phyloP scores from a whole-genome alignment of 139 green algal genomes.

The Chlamydomonas incerta region DNA sequence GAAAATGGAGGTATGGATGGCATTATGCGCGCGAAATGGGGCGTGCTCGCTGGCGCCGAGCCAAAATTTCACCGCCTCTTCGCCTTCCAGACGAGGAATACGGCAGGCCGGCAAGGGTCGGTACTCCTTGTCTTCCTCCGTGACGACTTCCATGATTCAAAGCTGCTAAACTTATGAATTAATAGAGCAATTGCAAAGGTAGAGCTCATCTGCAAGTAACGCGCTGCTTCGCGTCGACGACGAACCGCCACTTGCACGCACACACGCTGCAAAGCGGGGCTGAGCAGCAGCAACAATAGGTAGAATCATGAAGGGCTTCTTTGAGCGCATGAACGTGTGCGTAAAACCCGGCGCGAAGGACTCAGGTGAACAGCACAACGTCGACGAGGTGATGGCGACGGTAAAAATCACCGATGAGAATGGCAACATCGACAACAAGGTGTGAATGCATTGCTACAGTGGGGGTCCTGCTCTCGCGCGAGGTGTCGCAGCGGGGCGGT shows the following conservation, averaged over 20 bases:
- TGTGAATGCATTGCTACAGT: too few relatives aligned
- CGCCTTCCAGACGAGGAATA: background rate
- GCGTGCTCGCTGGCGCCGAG: too few relatives aligned
- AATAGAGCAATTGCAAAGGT: too few relatives aligned
- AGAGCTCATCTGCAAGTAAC: too few relatives aligned
- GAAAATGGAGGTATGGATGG: too few relatives aligned
- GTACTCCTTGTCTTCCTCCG: background rate
- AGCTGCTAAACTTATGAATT: too few relatives aligned
- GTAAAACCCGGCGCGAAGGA: conserved; percentile 24
- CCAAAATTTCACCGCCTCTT: too few relatives aligned
- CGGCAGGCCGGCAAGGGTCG: background rate
- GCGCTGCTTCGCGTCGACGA: background rate
- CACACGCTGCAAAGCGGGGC: background rate
- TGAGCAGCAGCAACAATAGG: background rate
- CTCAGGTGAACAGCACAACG: background rate
- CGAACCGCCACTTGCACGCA: too few relatives aligned
- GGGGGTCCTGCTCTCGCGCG: too few relatives aligned
- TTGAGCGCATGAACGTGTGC: conserved; percentile 20
- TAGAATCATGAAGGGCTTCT: conserved; percentile 34
- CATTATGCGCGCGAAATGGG: too few relatives aligned
- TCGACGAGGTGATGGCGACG: conserved; percentile 29
- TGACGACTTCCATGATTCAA: too few relatives aligned
- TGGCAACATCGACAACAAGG: background rate
- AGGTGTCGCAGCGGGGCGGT: too few relatives aligned
- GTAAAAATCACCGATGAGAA: conserved; percentile 8